These are phyloP conservation scores for Cutaneotrichosporon mucoides DNA, from an alignment of 1,284 basidiomycete species.

Conservation along the genomic window DNA sequence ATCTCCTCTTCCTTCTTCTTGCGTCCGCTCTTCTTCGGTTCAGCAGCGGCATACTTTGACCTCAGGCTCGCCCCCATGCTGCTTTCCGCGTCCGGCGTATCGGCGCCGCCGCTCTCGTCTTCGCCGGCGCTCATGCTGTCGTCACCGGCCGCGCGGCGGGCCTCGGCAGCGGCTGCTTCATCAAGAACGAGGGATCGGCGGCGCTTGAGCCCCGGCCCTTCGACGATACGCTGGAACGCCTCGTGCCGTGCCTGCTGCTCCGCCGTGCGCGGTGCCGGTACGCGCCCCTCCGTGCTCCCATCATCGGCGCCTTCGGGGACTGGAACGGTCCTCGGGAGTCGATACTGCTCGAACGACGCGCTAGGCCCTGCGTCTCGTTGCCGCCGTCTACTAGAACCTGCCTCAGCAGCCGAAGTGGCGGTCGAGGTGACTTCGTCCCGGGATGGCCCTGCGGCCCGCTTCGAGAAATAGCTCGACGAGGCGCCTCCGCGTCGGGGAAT, in stretches of 20 bases:
- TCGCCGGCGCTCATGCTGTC: conserved; percentile 2
- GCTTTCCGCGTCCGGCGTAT: conserved; percentile 8
- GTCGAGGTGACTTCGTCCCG: background rate
- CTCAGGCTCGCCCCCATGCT: conserved; percentile 16
- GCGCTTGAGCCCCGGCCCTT: conserved; percentile 30
- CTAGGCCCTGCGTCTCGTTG: background rate
- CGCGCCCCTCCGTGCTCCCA: too few relatives aligned
- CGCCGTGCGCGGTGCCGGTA: conserved; percentile 12
- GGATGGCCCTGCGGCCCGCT: background rate
- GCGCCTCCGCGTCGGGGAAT: background rate
- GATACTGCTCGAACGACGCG: conserved; percentile 16
- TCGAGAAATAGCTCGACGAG: conserved; percentile 1
- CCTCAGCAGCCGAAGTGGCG: too few relatives aligned
- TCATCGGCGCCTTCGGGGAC: background rate
- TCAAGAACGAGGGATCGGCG: conserved; percentile 45
- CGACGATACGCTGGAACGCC: conserved; percentile 30
- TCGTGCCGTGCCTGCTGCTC: conserved; percentile 36
- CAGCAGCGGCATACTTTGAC: conserved; percentile 34
- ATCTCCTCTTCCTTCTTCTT: conserved; percentile 54
- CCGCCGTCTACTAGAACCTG: too few relatives aligned
- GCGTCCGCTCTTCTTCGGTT: conserved; percentile 14
- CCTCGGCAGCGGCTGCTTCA: conserved; percentile 42
- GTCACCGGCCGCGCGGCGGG: conserved; percentile 18
- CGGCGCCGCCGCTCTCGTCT: background rate
- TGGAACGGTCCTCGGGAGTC: conserved; percentile 12